Evolutionary conservation across 306 rosid species (phyloP).

Genomic region (Cucumis cinereus): DNA sequence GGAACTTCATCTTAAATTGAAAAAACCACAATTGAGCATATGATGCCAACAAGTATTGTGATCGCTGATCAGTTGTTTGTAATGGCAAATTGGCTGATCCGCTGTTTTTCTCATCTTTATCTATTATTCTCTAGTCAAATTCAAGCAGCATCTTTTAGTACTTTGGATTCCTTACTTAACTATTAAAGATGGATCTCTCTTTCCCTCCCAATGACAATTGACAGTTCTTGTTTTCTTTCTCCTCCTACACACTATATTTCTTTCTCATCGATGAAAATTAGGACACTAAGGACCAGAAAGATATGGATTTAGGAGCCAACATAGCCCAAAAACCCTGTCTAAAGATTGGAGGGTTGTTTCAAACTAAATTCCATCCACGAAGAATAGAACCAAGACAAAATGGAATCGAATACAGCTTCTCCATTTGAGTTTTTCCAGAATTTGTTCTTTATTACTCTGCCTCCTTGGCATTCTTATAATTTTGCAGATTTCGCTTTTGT

Average conservation of each 20-base stretch:
- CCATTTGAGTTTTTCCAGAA: not conserved
- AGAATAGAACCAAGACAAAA: not conserved
- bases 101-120: not conserved
- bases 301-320: not conserved
- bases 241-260: not conserved
- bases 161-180: not conserved
- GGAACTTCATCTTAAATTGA: not conserved
- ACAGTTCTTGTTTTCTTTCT: not conserved
- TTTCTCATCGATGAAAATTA: not conserved
- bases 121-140: not conserved
- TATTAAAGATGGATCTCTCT: not conserved
- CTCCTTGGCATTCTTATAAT: not conserved
- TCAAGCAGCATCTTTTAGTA: not conserved
- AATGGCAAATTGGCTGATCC: not conserved
- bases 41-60: not conserved
- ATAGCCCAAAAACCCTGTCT: not conserved
- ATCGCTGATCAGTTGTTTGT: not conserved
- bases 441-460: not conserved
- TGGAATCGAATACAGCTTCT: not conserved
- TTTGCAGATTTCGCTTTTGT: not conserved
- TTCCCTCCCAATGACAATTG: not conserved
- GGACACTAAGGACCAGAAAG: not conserved
- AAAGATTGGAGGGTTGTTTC: not conserved
- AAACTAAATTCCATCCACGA: not conserved
- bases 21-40: not conserved